Evolutionary conservation across 352 stramenopile genomes (phyloP).

Genomic region (Phytophthora podocarpi): DNA sequence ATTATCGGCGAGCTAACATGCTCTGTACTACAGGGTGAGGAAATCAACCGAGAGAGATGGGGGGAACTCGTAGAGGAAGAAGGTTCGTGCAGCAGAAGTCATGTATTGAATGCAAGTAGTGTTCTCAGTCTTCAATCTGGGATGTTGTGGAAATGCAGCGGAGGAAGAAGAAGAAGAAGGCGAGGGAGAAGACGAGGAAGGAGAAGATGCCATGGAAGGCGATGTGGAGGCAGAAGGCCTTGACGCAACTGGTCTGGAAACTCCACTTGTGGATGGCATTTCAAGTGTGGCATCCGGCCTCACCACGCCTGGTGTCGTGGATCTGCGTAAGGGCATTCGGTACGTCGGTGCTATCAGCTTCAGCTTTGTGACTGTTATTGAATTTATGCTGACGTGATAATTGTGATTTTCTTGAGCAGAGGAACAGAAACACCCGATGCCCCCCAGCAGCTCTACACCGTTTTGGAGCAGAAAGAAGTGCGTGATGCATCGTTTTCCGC

Average conservation of each 20-base stretch:
- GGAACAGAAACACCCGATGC: slow-evolving; percentile 63
- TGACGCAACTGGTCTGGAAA: slow-evolving; percentile 65
- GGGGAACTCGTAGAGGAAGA: slow-evolving; percentile 72
- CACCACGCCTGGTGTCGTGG: slow-evolving; percentile 70
- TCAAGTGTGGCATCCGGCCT: slow-evolving; percentile 72
- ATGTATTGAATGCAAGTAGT: not conserved
- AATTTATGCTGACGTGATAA: not conserved
- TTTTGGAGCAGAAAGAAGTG: slow-evolving; percentile 79
- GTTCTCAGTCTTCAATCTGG: not conserved
- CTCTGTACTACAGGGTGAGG: slow-evolving; percentile 33
- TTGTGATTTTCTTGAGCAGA: slow-evolving; percentile 27
- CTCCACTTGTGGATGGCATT: slow-evolving; percentile 63
- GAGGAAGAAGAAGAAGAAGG: slow-evolving; percentile 49
- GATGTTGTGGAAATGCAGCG: slow-evolving; percentile 15
- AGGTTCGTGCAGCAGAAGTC: slow-evolving; percentile 31
- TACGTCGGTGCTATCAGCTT: slow-evolving; percentile 19
- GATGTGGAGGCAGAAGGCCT: slow-evolving; percentile 35
- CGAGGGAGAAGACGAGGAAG: slow-evolving; percentile 59
- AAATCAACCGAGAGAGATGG: slow-evolving; percentile 72
- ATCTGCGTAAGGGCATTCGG: slow-evolving; percentile 81
- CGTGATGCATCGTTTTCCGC: slow-evolving; percentile 1
- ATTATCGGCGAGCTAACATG: not conserved
- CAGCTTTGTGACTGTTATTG: not conserved
- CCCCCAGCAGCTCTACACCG: slow-evolving; percentile 78
- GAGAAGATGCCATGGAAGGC: slow-evolving; percentile 36